These are phyloP conservation scores for Limonomyces culmigenus DNA, from an alignment of 1,284 basidiomycete genomes.

Conservation along the genomic window DNA sequence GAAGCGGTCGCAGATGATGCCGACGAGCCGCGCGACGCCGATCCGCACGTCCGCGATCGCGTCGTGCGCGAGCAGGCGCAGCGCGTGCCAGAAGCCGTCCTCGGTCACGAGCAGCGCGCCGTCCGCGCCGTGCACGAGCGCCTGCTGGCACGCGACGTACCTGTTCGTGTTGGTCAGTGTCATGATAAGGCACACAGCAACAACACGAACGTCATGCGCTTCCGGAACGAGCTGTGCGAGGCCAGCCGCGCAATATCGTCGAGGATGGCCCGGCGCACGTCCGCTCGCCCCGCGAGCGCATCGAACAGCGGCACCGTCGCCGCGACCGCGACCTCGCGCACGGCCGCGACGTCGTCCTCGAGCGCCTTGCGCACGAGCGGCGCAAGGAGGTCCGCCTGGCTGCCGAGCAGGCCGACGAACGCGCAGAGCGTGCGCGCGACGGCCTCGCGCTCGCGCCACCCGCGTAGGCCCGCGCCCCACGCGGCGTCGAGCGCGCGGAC, in stretches of 20 bases:
- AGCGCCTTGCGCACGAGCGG: slow-evolving; percentile 48
- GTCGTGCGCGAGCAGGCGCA: slow-evolving; percentile 49
- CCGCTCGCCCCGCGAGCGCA: slow-evolving; percentile 23
- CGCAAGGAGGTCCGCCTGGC: slow-evolving; percentile 14
- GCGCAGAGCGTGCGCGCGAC: slow-evolving; percentile 1
- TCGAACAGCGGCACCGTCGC: slow-evolving; percentile 42
- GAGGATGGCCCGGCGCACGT: slow-evolving; percentile 23
- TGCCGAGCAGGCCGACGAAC: slow-evolving; percentile 1
- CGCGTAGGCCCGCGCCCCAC: slow-evolving; percentile 45
- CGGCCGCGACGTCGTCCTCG: slow-evolving; percentile 68
- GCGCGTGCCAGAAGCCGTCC: slow-evolving; percentile 38
- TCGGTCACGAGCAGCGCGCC: slow-evolving; percentile 28
- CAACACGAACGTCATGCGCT: slow-evolving; percentile 54
- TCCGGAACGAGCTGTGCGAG: slow-evolving; percentile 37
- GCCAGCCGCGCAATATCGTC: slow-evolving; percentile 39
- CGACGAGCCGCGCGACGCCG: slow-evolving; percentile 57
- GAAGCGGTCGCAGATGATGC: slow-evolving; percentile 22
- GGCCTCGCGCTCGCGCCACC: slow-evolving; percentile 53
- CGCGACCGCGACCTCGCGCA: slow-evolving; percentile 62
- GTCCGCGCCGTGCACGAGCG: slow-evolving; percentile 27
- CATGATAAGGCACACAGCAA: slow-evolving; percentile 2
- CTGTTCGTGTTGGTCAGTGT: slow-evolving; percentile 13
- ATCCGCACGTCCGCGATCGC: slow-evolving; percentile 80
- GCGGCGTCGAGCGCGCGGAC: slow-evolving; percentile 34
- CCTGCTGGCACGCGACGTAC: slow-evolving; percentile 60